phyloP scores from a whole-genome alignment of 2,329 filamentous ascomycete genomes.

The Incumbomyces lentus region DNA sequence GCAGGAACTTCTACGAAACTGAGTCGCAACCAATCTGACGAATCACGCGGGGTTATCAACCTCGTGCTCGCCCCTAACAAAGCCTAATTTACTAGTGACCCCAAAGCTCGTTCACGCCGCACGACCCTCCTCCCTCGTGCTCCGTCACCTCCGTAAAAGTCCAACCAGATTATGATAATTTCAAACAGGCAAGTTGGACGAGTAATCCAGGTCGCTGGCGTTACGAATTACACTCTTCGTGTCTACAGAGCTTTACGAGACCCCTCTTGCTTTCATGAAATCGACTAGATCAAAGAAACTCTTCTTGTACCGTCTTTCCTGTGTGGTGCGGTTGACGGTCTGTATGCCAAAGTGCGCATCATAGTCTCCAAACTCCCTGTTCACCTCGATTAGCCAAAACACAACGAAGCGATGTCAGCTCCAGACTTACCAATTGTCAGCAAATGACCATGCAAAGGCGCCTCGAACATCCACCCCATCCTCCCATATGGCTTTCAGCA shows the following conservation, averaged over 20 bases:
- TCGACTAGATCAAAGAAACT: constrained; percentile 50
- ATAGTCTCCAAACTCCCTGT: constrained; percentile 38
- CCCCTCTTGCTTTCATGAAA: constrained; percentile 30
- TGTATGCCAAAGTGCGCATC: constrained; percentile 46
- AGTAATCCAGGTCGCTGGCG: no score
- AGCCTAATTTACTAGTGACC: no score
- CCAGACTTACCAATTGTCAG: constrained; percentile 23
- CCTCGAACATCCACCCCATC: constrained; percentile 47
- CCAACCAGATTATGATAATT: no score
- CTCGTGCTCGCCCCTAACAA: no score
- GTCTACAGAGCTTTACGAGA: constrained; percentile 3
- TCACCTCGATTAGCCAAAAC: constrained; percentile 44
- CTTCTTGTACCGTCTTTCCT: constrained; percentile 44
- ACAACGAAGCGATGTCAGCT: not conserved
- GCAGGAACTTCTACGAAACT: no score
- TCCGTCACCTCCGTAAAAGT: no score
- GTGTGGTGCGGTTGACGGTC: constrained; percentile 44
- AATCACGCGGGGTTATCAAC: no score
- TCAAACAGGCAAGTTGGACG: no score
- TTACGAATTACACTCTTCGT: no score
- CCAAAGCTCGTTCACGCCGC: no score
- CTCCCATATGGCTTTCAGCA: constrained; percentile 46
- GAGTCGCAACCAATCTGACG: no score
- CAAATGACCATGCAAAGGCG: constrained; percentile 43
- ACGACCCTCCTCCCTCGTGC: no score